A percentile compares a stretch with the other conserved stretches of the same genome.
Evolutionary conservation across 2,329 filamentous ascomycete genomes (phyloP).

Genomic region (Monosporascus sp.): DNA sequence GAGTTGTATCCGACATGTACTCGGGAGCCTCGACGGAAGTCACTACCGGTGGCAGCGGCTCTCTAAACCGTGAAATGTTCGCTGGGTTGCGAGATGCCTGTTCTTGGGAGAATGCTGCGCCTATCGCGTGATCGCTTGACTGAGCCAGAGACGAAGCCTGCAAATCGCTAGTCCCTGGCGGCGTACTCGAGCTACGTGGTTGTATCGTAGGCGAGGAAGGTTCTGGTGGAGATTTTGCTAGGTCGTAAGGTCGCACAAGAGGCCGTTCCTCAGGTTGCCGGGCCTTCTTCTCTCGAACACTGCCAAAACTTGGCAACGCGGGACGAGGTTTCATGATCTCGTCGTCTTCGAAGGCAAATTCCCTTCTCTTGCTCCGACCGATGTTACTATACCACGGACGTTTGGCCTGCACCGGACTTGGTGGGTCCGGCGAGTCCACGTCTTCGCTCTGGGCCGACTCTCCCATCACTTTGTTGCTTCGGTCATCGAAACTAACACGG

Average conservation of each 20-base stretch:
- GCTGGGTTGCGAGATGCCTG: constrained; percentile 47
- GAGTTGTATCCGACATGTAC: constrained; percentile 55
- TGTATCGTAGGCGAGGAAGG: constrained; percentile 23
- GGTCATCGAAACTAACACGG: constrained; percentile 76
- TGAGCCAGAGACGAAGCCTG: constrained; percentile 37
- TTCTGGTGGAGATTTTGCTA: constrained; percentile 21
- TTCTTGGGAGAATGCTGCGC: constrained; percentile 51
- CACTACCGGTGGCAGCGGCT: constrained; percentile 67
- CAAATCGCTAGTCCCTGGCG: constrained; percentile 19
- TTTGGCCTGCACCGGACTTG: constrained; percentile 36
- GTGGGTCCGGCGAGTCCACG: constrained; percentile 33
- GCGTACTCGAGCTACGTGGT: constrained; percentile 17
- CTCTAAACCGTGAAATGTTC: constrained; percentile 53
- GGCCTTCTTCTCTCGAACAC: constrained; percentile 59
- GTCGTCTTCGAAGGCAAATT: constrained; percentile 52
- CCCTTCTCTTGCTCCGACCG: constrained; percentile 46
- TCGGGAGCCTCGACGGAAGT: constrained; percentile 64
- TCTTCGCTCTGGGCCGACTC: constrained; percentile 36
- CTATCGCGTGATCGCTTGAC: constrained; percentile 58
- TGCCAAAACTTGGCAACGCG: constrained; percentile 69
- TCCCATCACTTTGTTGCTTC: constrained; percentile 49
- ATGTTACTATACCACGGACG: constrained; percentile 50
- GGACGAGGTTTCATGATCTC: constrained; percentile 71
- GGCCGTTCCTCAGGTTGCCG: constrained; percentile 51
- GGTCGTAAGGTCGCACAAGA: constrained; percentile 50